Conservation (phyloP, 2,329 filamentous ascomycete genomes). For the Fusarium stilboides region DNA sequence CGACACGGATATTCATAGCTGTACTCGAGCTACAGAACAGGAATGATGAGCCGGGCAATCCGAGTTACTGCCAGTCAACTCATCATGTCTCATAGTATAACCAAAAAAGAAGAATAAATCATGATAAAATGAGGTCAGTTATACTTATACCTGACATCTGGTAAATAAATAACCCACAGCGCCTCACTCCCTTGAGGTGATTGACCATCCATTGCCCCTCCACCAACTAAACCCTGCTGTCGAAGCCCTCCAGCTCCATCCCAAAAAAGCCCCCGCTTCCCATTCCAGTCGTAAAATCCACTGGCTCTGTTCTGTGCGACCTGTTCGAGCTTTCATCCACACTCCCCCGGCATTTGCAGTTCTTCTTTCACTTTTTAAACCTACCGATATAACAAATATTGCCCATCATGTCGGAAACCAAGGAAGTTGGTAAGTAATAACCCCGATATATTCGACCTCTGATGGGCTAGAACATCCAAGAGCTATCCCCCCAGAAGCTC, state of each 20-base stretch:
- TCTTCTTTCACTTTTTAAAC: slow-evolving; percentile 41
- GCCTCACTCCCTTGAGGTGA: neutral
- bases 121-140: neutral
- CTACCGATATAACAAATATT: slow-evolving; percentile 42
- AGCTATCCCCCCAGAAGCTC: slow-evolving; percentile 17
- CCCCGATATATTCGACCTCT: neutral
- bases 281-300: slow-evolving; percentile 44
- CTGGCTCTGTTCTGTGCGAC: slow-evolving; percentile 44
- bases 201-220: slow-evolving; percentile 22
- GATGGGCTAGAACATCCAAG: slow-evolving; percentile 2
- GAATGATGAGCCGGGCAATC: slow-evolving; percentile 25
- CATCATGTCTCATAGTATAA: neutral
- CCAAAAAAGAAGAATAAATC: slow-evolving; percentile 1
- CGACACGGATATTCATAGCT: slow-evolving; percentile 22
- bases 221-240: slow-evolving; percentile 43
- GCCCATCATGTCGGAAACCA: slow-evolving; percentile 63
- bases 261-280: slow-evolving; percentile 43
- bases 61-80: slow-evolving; percentile 3
- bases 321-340: slow-evolving; percentile 46
- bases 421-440: slow-evolving; percentile 61
- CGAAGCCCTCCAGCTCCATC: slow-evolving; percentile 45
- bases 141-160: neutral
- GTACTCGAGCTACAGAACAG: neutral
- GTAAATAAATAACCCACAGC: slow-evolving; percentile 6
- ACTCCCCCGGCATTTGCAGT: slow-evolving; percentile 40